phyloP scores from a whole-genome alignment of 495 filamentous ascomycete species.

The Cercophora scortea region DNA sequence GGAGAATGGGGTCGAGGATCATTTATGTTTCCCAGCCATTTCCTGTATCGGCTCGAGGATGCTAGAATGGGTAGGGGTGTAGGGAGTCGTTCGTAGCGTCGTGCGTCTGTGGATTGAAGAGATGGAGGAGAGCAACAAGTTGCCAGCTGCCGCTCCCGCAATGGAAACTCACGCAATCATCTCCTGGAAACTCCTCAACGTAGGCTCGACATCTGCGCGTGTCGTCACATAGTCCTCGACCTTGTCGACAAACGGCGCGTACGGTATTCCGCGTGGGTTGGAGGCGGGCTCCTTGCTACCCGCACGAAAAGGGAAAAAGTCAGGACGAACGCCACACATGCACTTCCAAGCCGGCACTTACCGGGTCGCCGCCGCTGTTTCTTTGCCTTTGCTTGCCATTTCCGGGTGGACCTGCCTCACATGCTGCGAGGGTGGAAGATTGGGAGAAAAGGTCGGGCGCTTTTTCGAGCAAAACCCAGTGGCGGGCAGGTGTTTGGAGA shows the following conservation, averaged over 20 bases:
- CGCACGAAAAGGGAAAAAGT: neutral
- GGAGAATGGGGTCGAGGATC: too few species aligned
- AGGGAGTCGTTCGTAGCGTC: too few species aligned
- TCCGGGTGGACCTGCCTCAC: neutral
- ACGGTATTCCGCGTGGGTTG: conserved; percentile 90
- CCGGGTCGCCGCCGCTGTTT: conserved; percentile 10
- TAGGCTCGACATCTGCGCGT: conserved; percentile 79
- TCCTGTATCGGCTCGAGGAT: too few species aligned
- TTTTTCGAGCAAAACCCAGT: too few species aligned
- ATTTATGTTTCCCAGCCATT: too few species aligned
- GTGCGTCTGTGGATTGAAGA: too few species aligned
- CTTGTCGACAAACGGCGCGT: conserved; percentile 92
- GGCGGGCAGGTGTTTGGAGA: too few species aligned
- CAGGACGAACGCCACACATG: neutral
- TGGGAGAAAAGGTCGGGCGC: too few species aligned
- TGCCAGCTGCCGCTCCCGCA: too few species aligned
- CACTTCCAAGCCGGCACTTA: conserved; percentile 3
- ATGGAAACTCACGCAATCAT: conserved; percentile 75
- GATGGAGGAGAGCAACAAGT: too few species aligned
- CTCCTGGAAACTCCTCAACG: conserved; percentile 90
- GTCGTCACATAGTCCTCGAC: conserved; percentile 90
- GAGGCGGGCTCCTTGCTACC: conserved; percentile 49
- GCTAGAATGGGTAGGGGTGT: too few species aligned
- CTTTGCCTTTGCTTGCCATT: conserved; percentile 30
- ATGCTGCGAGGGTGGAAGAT: neutral